phyloP scores from a whole-genome alignment of 169 alveolate species.

The Cryptosporidium bovis region DNA sequence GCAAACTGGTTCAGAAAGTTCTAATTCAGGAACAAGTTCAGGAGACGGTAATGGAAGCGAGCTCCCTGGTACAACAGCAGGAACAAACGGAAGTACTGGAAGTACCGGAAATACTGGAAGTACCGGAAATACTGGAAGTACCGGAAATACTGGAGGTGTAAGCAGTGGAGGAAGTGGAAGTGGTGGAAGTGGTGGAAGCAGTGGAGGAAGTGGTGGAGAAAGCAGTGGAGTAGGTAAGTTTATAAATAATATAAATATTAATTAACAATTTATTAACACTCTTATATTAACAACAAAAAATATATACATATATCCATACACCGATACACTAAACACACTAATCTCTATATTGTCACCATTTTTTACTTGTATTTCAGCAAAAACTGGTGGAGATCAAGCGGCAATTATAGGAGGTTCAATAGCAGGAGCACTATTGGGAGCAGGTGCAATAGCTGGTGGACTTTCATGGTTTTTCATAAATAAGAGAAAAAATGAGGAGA shows the following conservation, averaged over 20 bases:
- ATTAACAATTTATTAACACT: no score
- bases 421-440: slow-evolving; percentile 55
- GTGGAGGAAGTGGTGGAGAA: slow-evolving; percentile 16
- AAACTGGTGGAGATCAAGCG: slow-evolving; percentile 1
- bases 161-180: slow-evolving; percentile 4
- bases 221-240: slow-evolving; percentile 38
- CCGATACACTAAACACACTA: no score
- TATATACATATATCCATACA: no score
- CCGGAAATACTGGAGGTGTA: neutral
- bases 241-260: neutral
- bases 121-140: neutral
- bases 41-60: slow-evolving; percentile 30
- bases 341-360: no score
- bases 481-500: slow-evolving; percentile 41
- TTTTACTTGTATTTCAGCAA: slow-evolving; percentile 1
- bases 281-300: no score
- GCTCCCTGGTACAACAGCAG: neutral
- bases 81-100: slow-evolving; percentile 1
- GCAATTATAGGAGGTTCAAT: slow-evolving; percentile 42
- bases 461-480: slow-evolving; percentile 45
- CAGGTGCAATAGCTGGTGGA: slow-evolving; percentile 66
- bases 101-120: neutral
- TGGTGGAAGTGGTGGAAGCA: neutral
- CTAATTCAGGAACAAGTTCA: slow-evolving; percentile 15
- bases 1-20: slow-evolving; percentile 11